Conservation (phyloP, 75 land plant species). For the Cupressus sempervirens region DNA sequence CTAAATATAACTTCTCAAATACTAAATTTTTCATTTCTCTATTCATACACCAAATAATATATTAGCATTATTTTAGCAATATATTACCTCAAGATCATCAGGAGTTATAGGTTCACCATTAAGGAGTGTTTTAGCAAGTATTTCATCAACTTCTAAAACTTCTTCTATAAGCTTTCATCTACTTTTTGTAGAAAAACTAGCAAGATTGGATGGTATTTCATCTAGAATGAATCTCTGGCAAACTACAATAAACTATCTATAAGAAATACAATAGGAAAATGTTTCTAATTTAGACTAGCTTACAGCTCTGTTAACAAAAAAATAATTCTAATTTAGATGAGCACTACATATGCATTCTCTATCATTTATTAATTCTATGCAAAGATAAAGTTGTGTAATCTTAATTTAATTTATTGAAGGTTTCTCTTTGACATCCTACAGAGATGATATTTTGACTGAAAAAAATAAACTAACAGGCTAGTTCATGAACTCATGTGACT, state of each 20-base stretch:
- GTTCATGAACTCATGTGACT: no score
- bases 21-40: neutral
- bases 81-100: slow-evolving; percentile 62
- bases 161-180: slow-evolving; percentile 81
- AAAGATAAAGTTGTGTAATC: no score
- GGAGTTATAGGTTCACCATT: slow-evolving; percentile 87
- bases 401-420: no score
- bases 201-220: slow-evolving; percentile 69
- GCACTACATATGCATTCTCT: no score
- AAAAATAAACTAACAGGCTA: no score
- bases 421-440: no score
- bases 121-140: slow-evolving; percentile 82
- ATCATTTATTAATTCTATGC: no score
- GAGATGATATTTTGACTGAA: no score
- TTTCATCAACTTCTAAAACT: slow-evolving; percentile 95
- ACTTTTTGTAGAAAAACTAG: slow-evolving; percentile 60
- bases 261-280: neutral
- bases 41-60: neutral
- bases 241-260: neutral
- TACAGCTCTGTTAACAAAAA: no score
- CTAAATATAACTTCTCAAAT: neutral
- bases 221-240: slow-evolving; percentile 55
- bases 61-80: neutral
- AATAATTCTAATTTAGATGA: no score
- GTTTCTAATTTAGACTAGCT: neutral